Evolutionary conservation across 1,139 yeast species (phyloP).

Genomic region (Magnusiomyces suaveolens): DNA sequence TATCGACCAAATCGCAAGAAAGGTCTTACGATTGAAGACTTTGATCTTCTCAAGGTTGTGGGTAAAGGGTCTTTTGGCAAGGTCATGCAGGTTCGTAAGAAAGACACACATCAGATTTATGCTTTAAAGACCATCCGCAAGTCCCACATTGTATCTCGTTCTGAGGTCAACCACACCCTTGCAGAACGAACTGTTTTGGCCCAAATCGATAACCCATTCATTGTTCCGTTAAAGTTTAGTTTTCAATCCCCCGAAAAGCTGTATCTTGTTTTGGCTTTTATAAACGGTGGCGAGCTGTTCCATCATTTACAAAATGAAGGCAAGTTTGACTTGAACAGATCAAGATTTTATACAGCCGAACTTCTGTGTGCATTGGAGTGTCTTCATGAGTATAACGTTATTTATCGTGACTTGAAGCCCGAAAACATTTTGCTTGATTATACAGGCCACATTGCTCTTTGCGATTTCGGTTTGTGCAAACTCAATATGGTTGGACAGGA

Average conservation of each 20-base stretch:
- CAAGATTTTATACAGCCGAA: conserved; percentile 91
- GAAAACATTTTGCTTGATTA: conserved; percentile 89
- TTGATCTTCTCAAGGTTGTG: conserved; percentile 83
- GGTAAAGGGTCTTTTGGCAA: conserved; percentile 98
- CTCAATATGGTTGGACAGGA: conserved; percentile 83
- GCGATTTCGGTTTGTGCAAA: conserved; percentile 95
- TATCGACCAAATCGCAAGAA: conserved; percentile 57
- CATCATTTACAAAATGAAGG: conserved; percentile 91
- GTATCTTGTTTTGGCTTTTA: conserved; percentile 80
- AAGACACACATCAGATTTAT: conserved; percentile 87
- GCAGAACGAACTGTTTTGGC: conserved; percentile 95
- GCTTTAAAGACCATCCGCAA: conserved; percentile 90
- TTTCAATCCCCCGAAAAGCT: conserved; percentile 94
- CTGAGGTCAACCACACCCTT: conserved; percentile 91
- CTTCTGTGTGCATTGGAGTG: conserved; percentile 86
- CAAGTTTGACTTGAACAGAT: conserved; percentile 75
- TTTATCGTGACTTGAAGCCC: conserved; percentile 91
- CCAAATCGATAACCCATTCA: conserved; percentile 88
- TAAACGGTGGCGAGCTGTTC: conserved; percentile 95
- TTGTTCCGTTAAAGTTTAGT: conserved; percentile 92
- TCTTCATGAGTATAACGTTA: conserved; percentile 80
- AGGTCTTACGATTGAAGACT: conserved; percentile 78
- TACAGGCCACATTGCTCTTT: conserved; percentile 93
- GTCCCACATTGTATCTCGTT: conserved; percentile 84
- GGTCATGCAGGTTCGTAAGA: conserved; percentile 95